Evolutionary conservation across 805 yeast genomes (phyloP), one percentile per base, ranked within the genome.

Genomic region (Metschnikowia vanudenii): DNA sequence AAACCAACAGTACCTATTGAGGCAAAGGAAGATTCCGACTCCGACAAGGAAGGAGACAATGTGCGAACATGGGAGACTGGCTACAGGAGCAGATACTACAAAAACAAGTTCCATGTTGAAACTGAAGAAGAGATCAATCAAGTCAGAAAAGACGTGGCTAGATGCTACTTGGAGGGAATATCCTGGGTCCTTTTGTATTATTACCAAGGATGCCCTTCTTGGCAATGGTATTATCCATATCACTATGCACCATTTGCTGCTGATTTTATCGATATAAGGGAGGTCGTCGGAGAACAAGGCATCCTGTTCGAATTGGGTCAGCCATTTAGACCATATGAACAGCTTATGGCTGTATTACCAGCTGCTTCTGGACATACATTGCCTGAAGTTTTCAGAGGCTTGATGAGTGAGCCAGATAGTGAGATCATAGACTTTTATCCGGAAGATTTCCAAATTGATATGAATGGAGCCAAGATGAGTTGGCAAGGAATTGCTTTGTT

Each of bases 221-320:
- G 99, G 99, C 84, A 84, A 45, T 94, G 99, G 99, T 94, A 81
- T 65, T 94, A 85, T 59, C 99, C 98, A 0, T 92, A 84, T 63
- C 98, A 94, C 62, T 95, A 94, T 69, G 98, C 99, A 0, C 99
- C 99, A 18, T 91, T 94, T 74, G 98, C 97, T 0, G 78, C 84
- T 5, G 99, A 94, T 64, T 87, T 94, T 58, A 72, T 65, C 2
- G 79, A 81, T 39, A 60, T 85, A 35, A 61, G 64, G 10, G 78
- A 74, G 7, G 61, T 82, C 13, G 62, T 72, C 4, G 67, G 70
- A 1, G 69, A 67, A 9, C 63, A 67, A 24, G 71, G 81, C 1
- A 73, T 89, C 16, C 66, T 69, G 26, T 88, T 91, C 59, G 74
- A 74, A 9, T 59, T 63, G 35, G 96, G 96, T 7, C 72, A 74